Evolutionary conservation across 495 filamentous ascomycete species (phyloP).

Genomic region (Penicillium flavigenum): DNA sequence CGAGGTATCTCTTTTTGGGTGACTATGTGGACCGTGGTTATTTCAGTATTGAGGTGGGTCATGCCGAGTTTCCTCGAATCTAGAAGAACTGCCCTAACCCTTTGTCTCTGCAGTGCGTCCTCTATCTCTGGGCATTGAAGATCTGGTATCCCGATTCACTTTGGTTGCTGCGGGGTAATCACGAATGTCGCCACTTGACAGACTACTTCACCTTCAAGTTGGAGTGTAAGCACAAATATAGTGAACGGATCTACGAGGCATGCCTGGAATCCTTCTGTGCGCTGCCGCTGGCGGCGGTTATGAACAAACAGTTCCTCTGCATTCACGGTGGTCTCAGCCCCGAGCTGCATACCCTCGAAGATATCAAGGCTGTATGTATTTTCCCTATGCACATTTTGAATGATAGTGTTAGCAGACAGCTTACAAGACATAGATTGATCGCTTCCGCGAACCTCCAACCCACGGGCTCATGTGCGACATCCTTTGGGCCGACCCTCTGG

Average conservation of each 20-base stretch:
- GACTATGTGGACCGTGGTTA: slow-evolving; percentile 98
- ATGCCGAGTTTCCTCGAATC: background rate
- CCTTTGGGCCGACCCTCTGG: slow-evolving; percentile 97
- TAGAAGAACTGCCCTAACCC: slow-evolving; percentile 11
- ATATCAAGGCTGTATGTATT: slow-evolving; percentile 73
- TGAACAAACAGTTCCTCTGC: slow-evolving; percentile 99
- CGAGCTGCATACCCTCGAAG: slow-evolving; percentile 92
- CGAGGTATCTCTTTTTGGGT: slow-evolving; percentile 92
- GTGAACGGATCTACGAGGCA: slow-evolving; percentile 91
- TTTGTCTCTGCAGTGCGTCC: slow-evolving; percentile 66
- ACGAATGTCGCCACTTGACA: slow-evolving; percentile 97
- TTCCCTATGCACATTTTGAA: background rate
- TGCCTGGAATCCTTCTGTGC: slow-evolving; percentile 98
- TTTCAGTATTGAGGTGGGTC: slow-evolving; percentile 87
- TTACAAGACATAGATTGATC: slow-evolving; percentile 70
- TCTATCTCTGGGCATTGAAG: slow-evolving; percentile 97
- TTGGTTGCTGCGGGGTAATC: slow-evolving; percentile 95
- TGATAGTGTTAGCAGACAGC: background rate
- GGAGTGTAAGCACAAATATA: slow-evolving; percentile 99
- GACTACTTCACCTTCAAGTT: slow-evolving; percentile 99
- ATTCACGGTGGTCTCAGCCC: slow-evolving; percentile 96
- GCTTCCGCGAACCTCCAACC: slow-evolving; percentile 94
- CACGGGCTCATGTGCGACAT: slow-evolving; percentile 99
- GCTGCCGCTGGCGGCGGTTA: slow-evolving; percentile 90
- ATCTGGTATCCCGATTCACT: slow-evolving; percentile 98